phyloP scores from a whole-genome alignment of 2,329 filamentous ascomycete genomes.

The Sordariomycetes sp. region DNA sequence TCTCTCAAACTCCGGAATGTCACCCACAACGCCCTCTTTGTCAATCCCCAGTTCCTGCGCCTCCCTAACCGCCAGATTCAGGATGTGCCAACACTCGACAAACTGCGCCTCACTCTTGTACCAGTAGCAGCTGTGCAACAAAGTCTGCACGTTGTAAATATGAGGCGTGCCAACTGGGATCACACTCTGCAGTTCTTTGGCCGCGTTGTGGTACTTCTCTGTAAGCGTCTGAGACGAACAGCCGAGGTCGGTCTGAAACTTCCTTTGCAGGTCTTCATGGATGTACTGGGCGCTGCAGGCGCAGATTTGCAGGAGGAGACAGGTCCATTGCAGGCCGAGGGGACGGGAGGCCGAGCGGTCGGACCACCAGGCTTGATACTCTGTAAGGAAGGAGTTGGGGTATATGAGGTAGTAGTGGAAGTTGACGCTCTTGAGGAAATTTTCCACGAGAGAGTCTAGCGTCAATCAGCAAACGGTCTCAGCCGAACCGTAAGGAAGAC shows the following conservation, averaged over 20 bases:
- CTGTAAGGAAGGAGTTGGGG: conserved; percentile 15
- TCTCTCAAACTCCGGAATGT: conserved; percentile 16
- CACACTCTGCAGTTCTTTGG: conserved; percentile 14
- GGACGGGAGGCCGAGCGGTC: conserved; percentile 8
- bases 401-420: conserved; percentile 23
- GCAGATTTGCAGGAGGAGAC: conserved; percentile 17
- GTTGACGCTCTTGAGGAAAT: conserved; percentile 19
- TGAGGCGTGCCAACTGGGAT: conserved; percentile 17
- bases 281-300: conserved; percentile 18
- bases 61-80: conserved; percentile 19
- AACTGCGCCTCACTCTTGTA: conserved; percentile 21
- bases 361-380: conserved; percentile 22
- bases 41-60: conserved; percentile 18
- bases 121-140: conserved; percentile 21
- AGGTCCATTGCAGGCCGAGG: conserved; percentile 17
- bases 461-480: too few species aligned
- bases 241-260: conserved; percentile 12
- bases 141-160: conserved; percentile 16
- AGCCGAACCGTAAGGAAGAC: too few species aligned
- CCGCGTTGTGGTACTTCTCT: conserved; percentile 13
- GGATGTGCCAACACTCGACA: conserved; percentile 19
- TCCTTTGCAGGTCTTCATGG: conserved; percentile 9
- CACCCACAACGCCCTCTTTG: conserved; percentile 9
- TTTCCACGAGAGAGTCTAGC: conserved; percentile 17
- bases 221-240: conserved; percentile 10